Conservation (phyloP, 495 filamentous ascomycete genomes). For the Hypoxylon cercidicola region DNA sequence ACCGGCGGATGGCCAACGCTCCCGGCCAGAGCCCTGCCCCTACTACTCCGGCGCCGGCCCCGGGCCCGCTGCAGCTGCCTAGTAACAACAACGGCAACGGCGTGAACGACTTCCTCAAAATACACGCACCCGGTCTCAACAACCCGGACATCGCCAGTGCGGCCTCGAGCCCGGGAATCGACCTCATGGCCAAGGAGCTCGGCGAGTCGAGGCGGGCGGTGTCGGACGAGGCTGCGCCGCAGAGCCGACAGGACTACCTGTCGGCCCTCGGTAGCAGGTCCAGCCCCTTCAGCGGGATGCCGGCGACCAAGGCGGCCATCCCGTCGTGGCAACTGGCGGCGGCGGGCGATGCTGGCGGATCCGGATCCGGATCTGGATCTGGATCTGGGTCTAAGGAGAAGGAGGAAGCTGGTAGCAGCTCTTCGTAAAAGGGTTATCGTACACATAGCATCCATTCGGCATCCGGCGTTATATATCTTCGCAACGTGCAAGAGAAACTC, state of each 20-base stretch:
- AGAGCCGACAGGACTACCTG: conserved; percentile 48
- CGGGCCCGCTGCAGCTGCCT: conserved; percentile 5
- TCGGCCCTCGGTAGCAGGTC: conserved; percentile 48
- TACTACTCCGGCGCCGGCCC: neutral
- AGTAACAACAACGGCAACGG: conserved; percentile 36
- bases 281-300: conserved; percentile 49
- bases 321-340: conserved; percentile 90
- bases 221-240: conserved; percentile 38
- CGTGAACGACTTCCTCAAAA: conserved; percentile 50
- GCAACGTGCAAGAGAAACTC: too few species aligned
- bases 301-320: conserved; percentile 72
- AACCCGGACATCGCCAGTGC: conserved; percentile 33
- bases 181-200: conserved; percentile 46
- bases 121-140: conserved; percentile 51
- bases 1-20: conserved; percentile 75
- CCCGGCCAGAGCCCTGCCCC: conserved; percentile 34
- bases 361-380: too few species aligned
- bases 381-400: conserved; percentile 13
- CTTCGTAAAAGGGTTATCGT: conserved; percentile 4
- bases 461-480: too few species aligned
- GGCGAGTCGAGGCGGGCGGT: conserved; percentile 26
- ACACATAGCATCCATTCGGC: too few species aligned
- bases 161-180: conserved; percentile 44
- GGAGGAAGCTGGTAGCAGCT: conserved; percentile 38
- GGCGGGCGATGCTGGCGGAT: neutral